These are phyloP conservation scores for Chalara sp. DNA, from an alignment of 2,329 filamentous ascomycete species.

Conservation along the genomic window DNA sequence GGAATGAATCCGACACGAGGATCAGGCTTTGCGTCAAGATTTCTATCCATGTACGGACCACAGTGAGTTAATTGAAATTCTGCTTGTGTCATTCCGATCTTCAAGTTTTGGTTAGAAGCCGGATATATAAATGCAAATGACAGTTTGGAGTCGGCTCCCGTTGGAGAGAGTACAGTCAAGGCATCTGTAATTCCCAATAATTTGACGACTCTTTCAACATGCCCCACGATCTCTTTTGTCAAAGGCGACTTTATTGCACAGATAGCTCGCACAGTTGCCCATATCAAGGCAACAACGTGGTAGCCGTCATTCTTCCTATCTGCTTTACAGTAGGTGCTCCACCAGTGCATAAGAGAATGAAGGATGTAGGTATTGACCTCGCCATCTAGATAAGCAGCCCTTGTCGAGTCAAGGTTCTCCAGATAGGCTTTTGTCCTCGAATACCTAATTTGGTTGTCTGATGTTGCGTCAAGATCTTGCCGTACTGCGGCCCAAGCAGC, in stretches of 20 bases:
- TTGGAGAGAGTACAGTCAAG: slow-evolving; percentile 14
- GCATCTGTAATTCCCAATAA: slow-evolving; percentile 28
- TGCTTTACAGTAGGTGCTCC: slow-evolving; percentile 34
- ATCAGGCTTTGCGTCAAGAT: slow-evolving; percentile 62
- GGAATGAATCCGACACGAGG: slow-evolving; percentile 65
- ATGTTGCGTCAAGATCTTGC: slow-evolving; percentile 21
- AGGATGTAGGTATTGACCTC: slow-evolving; percentile 39
- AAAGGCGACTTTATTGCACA: slow-evolving; percentile 30
- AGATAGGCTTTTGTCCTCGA: slow-evolving; percentile 22
- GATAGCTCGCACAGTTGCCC: slow-evolving; percentile 35
- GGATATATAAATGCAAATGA: slow-evolving; percentile 39
- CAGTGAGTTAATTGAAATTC: slow-evolving; percentile 64
- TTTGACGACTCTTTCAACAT: slow-evolving; percentile 26
- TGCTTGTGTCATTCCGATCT: slow-evolving; percentile 33
- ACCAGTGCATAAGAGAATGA: slow-evolving; percentile 40
- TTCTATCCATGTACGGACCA: slow-evolving; percentile 70
- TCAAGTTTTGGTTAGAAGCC: slow-evolving; percentile 17
- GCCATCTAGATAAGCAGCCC: slow-evolving; percentile 22
- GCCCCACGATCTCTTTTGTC: slow-evolving; percentile 34
- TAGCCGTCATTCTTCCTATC: slow-evolving; percentile 27
- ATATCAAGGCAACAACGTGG: slow-evolving; percentile 39
- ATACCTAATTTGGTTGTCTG: slow-evolving; percentile 25
- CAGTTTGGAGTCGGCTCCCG: slow-evolving; percentile 30
- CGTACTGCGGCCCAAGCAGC: slow-evolving; percentile 23
- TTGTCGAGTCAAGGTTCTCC: slow-evolving; percentile 22